These are phyloP conservation scores for Chiua sp. DNA, from an alignment of 1,284 basidiomycete species.

Conservation along the genomic window DNA sequence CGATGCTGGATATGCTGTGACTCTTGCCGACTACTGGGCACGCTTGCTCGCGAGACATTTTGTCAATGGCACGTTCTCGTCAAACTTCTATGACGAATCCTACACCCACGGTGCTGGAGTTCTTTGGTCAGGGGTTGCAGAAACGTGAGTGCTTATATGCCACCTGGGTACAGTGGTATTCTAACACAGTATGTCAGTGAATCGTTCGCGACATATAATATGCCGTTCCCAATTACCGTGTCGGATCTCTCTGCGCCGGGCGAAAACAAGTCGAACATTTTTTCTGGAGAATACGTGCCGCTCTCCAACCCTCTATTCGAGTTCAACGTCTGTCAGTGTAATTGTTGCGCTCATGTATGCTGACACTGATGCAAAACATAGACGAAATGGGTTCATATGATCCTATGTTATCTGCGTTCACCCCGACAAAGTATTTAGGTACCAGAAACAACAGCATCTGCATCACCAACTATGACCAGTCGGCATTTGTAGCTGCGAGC, in stretches of 20 bases:
- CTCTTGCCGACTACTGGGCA: conserved; percentile 42
- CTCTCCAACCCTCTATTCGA: conserved; percentile 49
- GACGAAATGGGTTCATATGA: conserved; percentile 53
- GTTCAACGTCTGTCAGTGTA: conserved; percentile 48
- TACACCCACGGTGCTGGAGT: conserved; percentile 41
- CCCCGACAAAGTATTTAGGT: conserved; percentile 48
- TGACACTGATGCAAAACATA: conserved; percentile 23
- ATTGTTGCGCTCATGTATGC: background rate
- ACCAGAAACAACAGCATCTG: conserved; percentile 49
- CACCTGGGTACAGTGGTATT: background rate
- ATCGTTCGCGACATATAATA: conserved; percentile 35
- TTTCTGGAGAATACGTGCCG: conserved; percentile 34
- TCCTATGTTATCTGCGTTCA: conserved; percentile 49
- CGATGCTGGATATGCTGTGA: conserved; percentile 37
- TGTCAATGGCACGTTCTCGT: conserved; percentile 41
- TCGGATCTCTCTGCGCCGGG: conserved; percentile 31
- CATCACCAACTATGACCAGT: conserved; percentile 55
- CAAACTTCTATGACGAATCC: conserved; percentile 38
- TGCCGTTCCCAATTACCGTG: conserved; percentile 47
- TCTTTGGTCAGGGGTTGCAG: conserved; percentile 40
- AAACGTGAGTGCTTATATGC: conserved; percentile 31
- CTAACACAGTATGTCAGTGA: conserved; percentile 26
- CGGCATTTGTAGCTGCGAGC: conserved; percentile 44
- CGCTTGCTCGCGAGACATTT: conserved; percentile 45
- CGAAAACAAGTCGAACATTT: conserved; percentile 30